These are phyloP conservation scores for Fusarium sp. DNA, from an alignment of 2,329 filamentous ascomycete species.

Conservation along the genomic window DNA sequence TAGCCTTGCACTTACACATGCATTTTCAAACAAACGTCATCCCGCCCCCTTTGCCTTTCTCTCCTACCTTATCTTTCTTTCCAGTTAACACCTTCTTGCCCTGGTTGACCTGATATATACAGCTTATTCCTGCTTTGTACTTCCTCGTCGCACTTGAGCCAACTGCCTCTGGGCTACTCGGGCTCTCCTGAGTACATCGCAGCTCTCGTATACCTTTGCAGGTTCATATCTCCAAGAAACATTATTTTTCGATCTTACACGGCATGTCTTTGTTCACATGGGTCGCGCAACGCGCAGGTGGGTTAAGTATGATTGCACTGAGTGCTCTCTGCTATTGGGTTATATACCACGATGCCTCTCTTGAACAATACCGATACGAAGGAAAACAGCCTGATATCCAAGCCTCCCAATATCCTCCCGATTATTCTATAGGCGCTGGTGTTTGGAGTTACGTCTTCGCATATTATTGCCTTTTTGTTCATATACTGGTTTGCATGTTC, in stretches of 20 bases:
- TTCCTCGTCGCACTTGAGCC: neutral
- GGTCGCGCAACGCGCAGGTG: constrained; percentile 65
- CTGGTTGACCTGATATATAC: neutral
- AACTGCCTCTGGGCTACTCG: constrained; percentile 7
- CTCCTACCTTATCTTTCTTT: neutral
- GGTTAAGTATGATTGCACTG: constrained; percentile 64
- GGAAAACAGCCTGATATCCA: constrained; percentile 55
- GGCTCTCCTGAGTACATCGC: neutral
- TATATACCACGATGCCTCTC: constrained; percentile 62
- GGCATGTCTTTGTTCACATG: constrained; percentile 66
- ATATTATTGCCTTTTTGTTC: constrained; percentile 74
- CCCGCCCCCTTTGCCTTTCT: neutral
- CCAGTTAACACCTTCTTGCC: neutral
- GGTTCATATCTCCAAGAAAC: neutral
- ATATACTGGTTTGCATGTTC: constrained; percentile 72
- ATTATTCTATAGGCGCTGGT: constrained; percentile 56
- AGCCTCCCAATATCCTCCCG: constrained; percentile 47
- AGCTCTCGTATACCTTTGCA: neutral
- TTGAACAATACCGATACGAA: constrained; percentile 58
- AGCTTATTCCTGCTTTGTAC: neutral
- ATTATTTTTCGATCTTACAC: neutral
- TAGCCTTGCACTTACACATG: constrained; percentile 14
- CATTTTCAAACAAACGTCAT: neutral
- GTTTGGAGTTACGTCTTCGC: constrained; percentile 67
- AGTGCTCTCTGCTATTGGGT: constrained; percentile 66